Evolutionary conservation across 1,284 basidiomycete genomes (phyloP).

Genomic region (Apiotrichum porosum): DNA sequence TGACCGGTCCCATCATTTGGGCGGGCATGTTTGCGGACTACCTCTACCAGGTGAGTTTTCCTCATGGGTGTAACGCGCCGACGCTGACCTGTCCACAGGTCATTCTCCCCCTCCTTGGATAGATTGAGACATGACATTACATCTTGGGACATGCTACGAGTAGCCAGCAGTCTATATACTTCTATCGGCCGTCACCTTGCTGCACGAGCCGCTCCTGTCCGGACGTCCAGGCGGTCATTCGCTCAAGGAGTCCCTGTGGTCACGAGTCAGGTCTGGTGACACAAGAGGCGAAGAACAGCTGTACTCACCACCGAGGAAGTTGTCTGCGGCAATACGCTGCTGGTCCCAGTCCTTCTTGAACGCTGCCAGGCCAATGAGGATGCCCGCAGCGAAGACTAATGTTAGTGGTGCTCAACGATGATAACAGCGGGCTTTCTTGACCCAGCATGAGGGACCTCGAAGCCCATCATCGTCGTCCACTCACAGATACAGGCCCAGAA

Average conservation of each 20-base stretch:
- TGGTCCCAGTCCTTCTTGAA: conserved; percentile 62
- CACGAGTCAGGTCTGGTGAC: too few species aligned
- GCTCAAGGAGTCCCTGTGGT: too few species aligned
- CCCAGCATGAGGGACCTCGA: neutral
- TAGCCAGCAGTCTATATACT: too few species aligned
- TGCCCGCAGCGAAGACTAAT: conserved; percentile 72
- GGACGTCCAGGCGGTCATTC: too few species aligned
- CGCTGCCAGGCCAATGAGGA: conserved; percentile 75
- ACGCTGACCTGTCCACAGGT: conserved; percentile 7
- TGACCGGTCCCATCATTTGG: conserved; percentile 79
- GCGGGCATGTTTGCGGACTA: conserved; percentile 79
- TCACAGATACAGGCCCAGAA: conserved; percentile 64
- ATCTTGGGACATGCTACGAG: too few species aligned
- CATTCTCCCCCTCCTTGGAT: conserved; percentile 2
- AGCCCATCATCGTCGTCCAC: too few species aligned
- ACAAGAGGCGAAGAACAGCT: too few species aligned
- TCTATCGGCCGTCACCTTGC: too few species aligned
- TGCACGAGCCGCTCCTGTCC: too few species aligned
- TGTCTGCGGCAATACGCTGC: conserved; percentile 34
- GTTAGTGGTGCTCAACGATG: neutral
- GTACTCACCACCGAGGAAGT: conserved; percentile 45
- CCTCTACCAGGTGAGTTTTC: conserved; percentile 21
- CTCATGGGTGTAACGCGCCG: too few species aligned
- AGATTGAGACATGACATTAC: too few species aligned
- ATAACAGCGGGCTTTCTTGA: neutral